These are phyloP conservation scores for Kazachstania kunashirensis DNA, from an alignment of 805 yeast species.

Conservation along the genomic window DNA sequence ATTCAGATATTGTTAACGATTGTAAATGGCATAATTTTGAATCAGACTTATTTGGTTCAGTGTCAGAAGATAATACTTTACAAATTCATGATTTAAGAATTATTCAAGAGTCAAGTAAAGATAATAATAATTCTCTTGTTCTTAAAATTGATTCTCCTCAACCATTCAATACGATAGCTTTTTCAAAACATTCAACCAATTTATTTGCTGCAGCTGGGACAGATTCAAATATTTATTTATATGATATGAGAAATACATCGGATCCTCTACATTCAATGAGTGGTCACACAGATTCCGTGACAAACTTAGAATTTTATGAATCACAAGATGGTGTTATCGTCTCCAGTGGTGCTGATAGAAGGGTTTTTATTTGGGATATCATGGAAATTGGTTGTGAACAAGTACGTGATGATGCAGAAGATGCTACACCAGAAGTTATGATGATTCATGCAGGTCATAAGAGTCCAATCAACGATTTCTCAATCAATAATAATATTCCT, in stretches of 20 bases:
- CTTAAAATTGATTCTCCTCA: constrained; percentile 22
- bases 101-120: not conserved
- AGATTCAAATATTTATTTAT: constrained; percentile 55
- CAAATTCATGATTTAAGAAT: constrained; percentile 46
- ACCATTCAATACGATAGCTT: constrained; percentile 54
- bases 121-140: constrained; percentile 17
- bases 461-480: constrained; percentile 61
- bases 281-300: constrained; percentile 70
- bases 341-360: constrained; percentile 66
- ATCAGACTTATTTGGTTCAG: constrained; percentile 51
- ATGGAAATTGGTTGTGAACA: constrained; percentile 76
- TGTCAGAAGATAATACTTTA: constrained; percentile 58
- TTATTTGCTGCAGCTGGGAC: constrained; percentile 62
- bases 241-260: constrained; percentile 47
- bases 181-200: constrained; percentile 51
- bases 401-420: constrained; percentile 78
- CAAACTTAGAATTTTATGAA: constrained; percentile 70
- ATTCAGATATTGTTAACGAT: constrained; percentile 60
- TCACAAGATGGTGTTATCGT: constrained; percentile 68
- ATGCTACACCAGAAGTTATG: constrained; percentile 78
- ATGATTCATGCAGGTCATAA: constrained; percentile 94
- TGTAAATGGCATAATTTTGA: constrained; percentile 59
- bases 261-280: constrained; percentile 56
- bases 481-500: constrained; percentile 57
- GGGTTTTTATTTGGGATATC: constrained; percentile 76